These are phyloP conservation scores for Hymenotorrendiella dingleyae DNA, from an alignment of 2,329 filamentous ascomycete genomes.

Conservation along the genomic window DNA sequence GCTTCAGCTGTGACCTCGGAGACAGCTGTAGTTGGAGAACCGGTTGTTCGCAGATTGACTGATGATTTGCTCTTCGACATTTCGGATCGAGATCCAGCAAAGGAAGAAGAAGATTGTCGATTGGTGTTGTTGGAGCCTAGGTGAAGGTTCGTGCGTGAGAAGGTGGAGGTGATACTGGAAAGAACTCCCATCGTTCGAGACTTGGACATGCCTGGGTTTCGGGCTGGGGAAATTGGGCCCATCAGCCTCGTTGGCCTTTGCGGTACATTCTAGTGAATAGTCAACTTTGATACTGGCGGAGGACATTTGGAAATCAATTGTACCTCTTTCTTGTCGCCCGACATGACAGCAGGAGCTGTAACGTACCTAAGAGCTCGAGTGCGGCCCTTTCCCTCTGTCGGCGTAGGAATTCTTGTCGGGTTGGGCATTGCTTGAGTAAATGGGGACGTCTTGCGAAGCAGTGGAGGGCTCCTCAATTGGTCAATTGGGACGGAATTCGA, in stretches of 20 bases:
- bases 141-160: constrained; percentile 32
- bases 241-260: constrained; percentile 9
- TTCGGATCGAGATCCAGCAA: neutral
- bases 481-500: constrained; percentile 2
- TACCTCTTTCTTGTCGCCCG: constrained; percentile 17
- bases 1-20: constrained; percentile 3
- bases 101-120: constrained; percentile 10
- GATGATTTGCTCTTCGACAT: constrained; percentile 1
- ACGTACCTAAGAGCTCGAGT: constrained; percentile 11
- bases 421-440: neutral
- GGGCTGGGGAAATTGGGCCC: constrained; percentile 14
- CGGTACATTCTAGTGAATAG: constrained; percentile 8
- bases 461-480: constrained; percentile 2
- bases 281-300: neutral
- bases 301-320: too few relatives aligned
- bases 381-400: constrained; percentile 6
- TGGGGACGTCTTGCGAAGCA: neutral
- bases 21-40: constrained; percentile 3
- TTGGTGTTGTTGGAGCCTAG: constrained; percentile 3
- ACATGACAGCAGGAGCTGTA: constrained; percentile 10
- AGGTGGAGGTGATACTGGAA: constrained; percentile 40
- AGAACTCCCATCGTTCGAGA: constrained; percentile 41
- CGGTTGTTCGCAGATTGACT: constrained; percentile 1
- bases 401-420: constrained; percentile 6
- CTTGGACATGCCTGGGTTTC: constrained; percentile 32